Evolutionary conservation across 164 flowering plant genomes (phyloP), one percentile per base, ranked within the genome.

Genomic region (Magnolia kwangsiensis): DNA sequence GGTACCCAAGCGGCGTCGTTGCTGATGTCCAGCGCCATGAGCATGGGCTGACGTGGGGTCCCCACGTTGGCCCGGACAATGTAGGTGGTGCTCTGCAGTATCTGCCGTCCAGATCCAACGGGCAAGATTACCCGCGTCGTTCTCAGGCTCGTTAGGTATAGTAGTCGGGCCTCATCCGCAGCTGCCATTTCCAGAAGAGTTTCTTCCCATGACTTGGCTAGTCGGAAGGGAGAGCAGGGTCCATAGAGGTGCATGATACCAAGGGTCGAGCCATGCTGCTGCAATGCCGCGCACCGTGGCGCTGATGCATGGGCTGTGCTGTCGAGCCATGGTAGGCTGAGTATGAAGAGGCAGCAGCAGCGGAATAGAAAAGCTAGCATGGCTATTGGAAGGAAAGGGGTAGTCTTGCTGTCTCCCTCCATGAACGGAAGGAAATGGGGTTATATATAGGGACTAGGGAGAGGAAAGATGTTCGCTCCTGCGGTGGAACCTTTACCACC

Each of bases 1-100:
- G 99, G 99, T 0, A 96, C 1, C 97, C 95, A 94, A 10, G 98
- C 94, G 69, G 84, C 92, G 68, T 94, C 99, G 76, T 78, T 94
- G 84, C 97, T 89, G 45, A 89, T 92, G 72, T 96, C 99, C 80
- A 96, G 27, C 51, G 93, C 96, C 92, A 96, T 82, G 63, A 90
- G 83, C 80, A 96, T 1, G 27, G 86, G 79, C 84, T 96, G 97
- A 2, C 91, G 74, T 0, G 99, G 99, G 0, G 94, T 91, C 11
- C 99, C 98, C 29, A 96, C 79, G 49, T 81, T 84, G 4, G 84
- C 91, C 77, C 83, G 74, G 8, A 92, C 96, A 76, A 94, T 78
- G 80, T 92, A 96, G 64, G 88, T 92, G 4, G 97, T 86, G 81
- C 87, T 90, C 84, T 92, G 93, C 0, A 82, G 67, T 31, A 89